Conservation (phyloP, 2,329 filamentous ascomycete species). For the Beauveria sp. region DNA sequence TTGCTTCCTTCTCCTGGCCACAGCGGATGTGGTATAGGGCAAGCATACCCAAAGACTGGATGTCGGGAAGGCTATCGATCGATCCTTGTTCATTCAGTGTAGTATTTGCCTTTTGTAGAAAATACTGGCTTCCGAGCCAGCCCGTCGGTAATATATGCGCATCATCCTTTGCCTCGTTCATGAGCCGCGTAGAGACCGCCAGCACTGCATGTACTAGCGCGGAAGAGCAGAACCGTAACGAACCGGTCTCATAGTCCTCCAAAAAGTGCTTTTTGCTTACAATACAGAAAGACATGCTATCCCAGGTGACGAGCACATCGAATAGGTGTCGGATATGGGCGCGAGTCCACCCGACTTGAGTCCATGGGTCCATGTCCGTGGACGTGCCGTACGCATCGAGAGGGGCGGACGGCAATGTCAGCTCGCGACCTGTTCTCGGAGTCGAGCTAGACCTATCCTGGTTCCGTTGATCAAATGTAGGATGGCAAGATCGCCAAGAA, state of each 20-base stretch:
- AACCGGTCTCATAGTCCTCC: constrained; percentile 14
- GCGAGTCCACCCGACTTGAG: constrained; percentile 10
- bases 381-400: not conserved
- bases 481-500: constrained; percentile 2
- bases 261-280: constrained; percentile 21
- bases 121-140: constrained; percentile 7
- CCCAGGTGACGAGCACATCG: constrained; percentile 10
- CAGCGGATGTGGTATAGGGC: constrained; percentile 10
- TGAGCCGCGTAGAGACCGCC: constrained; percentile 4
- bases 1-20: constrained; percentile 8
- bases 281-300: constrained; percentile 15
- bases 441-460: not conserved
- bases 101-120: constrained; percentile 2
- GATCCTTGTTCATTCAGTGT: not conserved
- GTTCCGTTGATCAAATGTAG: not conserved
- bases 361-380: not conserved
- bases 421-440: not conserved
- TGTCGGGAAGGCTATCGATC: constrained; percentile 7
- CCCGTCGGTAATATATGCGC: not conserved
- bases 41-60: constrained; percentile 13
- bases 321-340: constrained; percentile 9
- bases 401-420: not conserved
- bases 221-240: constrained; percentile 10
- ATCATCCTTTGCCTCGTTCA: not conserved
- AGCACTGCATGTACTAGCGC: constrained; percentile 13